Base-by-base conservation (phyloP, 768 basidiomycete species). In the Polyporus arcularius region DNA sequence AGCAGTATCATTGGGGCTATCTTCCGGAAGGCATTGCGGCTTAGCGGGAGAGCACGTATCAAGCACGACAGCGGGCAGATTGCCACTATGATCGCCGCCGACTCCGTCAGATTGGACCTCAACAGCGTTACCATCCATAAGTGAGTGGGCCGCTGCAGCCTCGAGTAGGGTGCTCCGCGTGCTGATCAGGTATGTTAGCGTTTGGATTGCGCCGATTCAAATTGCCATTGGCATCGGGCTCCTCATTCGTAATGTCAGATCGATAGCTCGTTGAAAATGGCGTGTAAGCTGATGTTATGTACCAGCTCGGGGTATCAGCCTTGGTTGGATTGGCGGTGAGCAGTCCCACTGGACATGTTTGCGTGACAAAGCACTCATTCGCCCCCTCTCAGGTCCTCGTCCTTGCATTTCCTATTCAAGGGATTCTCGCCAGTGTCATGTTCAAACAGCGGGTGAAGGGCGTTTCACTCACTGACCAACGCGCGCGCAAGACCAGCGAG, bases 61-160 rank as follows among this genome's bases (percentile, higher is more conserved):
- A 76, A 83, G 45, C 85, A 88, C 67, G 83, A 79, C 18, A 83
- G 84, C 43, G 89, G 89, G 0, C 78, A 87, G 67, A 84, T 89
- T 51, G 88, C 84, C 10, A 90, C 87, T 0, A 82, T 90, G 77
- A 86, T 90, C 7, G 85, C 85, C 1, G 80, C 84, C 12, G 89
- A 91, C 67, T 73, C 85, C 0, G 79, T 80, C 5, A 80, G 83
- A 48, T 69, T 88, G 26, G 87, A 87, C 60, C 64, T 73, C 15
- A 78, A 82, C 65, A 71, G 75, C n/a, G 76, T 69, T 7, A 79
- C 66, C 52, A 64, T 71, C 14, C 74, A 76, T 65, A 70, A 71
- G 67, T 74, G 38, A 35, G 73, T 57, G 14, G 35, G 41, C 16
- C 51, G 16, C 45, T 52, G n/a, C 30, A 43, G n/a, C 54, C 35